Conservation (phyloP, 2,329 filamentous ascomycete genomes). For the Exophiala sideris region DNA sequence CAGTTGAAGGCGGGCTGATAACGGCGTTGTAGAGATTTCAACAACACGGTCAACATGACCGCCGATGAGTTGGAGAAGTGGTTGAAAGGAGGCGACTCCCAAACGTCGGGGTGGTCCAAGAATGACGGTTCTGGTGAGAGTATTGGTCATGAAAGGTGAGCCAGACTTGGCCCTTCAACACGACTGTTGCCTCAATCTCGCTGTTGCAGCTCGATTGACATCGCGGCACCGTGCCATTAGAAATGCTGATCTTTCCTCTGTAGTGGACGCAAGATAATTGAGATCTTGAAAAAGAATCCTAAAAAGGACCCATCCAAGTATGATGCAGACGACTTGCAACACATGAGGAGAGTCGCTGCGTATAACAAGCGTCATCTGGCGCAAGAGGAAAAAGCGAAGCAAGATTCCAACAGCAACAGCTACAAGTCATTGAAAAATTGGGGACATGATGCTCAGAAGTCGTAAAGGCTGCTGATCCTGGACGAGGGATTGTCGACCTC, state of each 20-base stretch:
- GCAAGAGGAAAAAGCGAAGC: constrained; percentile 59
- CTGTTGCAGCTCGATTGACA: too few relatives aligned
- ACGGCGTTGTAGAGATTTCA: constrained; percentile 55
- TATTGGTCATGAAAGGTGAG: constrained; percentile 58
- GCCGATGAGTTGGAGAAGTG: constrained; percentile 59
- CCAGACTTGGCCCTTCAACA: neutral
- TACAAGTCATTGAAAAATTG: constrained; percentile 63
- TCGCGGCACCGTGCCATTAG: too few relatives aligned
- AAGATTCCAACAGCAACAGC: constrained; percentile 52
- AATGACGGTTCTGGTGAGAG: constrained; percentile 58
- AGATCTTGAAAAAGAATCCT: constrained; percentile 61
- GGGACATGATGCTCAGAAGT: constrained; percentile 19
- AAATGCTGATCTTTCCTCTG: neutral
- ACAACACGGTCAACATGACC: constrained; percentile 64
- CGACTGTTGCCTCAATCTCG: too few relatives aligned
- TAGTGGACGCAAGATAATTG: constrained; percentile 61
- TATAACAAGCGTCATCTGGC: constrained; percentile 66
- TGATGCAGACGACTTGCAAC: constrained; percentile 54
- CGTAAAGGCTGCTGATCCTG: neutral
- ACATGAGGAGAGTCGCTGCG: constrained; percentile 62
- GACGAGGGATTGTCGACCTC: too few relatives aligned
- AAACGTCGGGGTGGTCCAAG: constrained; percentile 59
- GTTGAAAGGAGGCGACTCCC: constrained; percentile 59
- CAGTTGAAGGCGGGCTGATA: constrained; percentile 33
- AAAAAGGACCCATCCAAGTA: constrained; percentile 57